Evolutionary conservation across 73 alveolate species (phyloP).

Genomic region (Paramecium tetraurelia): DNA sequence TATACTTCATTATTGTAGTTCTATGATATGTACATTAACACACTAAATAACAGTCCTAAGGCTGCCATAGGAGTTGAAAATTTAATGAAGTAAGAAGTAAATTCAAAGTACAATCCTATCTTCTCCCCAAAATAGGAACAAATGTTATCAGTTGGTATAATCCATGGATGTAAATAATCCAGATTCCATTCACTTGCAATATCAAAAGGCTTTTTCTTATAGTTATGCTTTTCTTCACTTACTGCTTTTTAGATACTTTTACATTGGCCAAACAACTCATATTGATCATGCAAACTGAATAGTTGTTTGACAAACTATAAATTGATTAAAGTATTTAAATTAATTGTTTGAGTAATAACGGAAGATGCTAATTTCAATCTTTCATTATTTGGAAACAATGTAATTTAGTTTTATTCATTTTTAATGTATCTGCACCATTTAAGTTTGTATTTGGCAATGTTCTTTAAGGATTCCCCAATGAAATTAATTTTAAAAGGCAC

Average conservation of each 20-base stretch:
- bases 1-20: neutral
- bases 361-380: slow-evolving; percentile 8
- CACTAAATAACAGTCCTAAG: slow-evolving; percentile 32
- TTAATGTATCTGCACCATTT: slow-evolving; percentile 1
- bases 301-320: neutral
- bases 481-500: neutral
- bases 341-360: neutral
- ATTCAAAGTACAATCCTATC: slow-evolving; percentile 53
- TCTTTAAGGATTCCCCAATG: neutral
- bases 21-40: neutral
- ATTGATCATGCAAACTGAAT: slow-evolving; percentile 5
- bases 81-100: neutral
- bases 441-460: neutral
- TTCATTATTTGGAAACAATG: neutral
- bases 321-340: neutral
- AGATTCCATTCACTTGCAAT: neutral
- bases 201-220: neutral
- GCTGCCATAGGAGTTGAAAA: neutral
- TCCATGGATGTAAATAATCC: neutral
- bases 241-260: neutral
- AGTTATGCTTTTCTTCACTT: neutral
- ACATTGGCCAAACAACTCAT: neutral
- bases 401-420: neutral
- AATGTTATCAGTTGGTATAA: slow-evolving; percentile 29
- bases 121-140: slow-evolving; percentile 59